Percentiles rank a stretch among this genome's conserved stretches.
Conservation (phyloP, 345 rosid species). For the Salix viminalis region DNA sequence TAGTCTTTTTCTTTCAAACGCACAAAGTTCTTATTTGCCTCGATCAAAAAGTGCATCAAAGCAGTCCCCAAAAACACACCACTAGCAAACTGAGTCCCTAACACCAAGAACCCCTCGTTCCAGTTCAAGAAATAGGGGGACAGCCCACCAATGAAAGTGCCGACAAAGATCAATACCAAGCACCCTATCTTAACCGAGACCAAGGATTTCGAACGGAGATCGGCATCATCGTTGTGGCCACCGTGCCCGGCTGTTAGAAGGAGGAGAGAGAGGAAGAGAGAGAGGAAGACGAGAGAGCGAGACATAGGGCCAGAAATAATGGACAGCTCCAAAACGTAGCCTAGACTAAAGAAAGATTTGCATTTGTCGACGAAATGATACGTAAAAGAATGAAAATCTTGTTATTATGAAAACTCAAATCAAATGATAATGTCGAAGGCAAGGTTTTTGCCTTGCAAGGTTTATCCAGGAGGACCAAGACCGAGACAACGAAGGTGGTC, state of each 20-base stretch:
- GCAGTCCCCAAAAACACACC: slow-evolving; percentile 88
- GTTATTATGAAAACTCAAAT: too few species aligned
- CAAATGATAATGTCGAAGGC: too few species aligned
- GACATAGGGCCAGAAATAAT: slow-evolving; percentile 22
- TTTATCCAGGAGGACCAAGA: too few species aligned
- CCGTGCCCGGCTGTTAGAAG: slow-evolving; percentile 50
- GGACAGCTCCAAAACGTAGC: too few species aligned
- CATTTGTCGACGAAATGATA: background rate
- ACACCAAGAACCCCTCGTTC: slow-evolving; percentile 68
- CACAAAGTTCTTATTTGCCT: slow-evolving; percentile 22
- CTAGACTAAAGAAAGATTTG: background rate
- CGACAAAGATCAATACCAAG: slow-evolving; percentile 51
- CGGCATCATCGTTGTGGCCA: slow-evolving; percentile 29
- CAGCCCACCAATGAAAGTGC: slow-evolving; percentile 66
- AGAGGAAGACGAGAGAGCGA: slow-evolving; percentile 37
- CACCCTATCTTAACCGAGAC: slow-evolving; percentile 61
- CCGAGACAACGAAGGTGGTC: too few species aligned
- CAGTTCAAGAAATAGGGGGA: slow-evolving; percentile 75
- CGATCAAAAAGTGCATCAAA: slow-evolving; percentile 77
- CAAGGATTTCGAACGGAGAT: slow-evolving; percentile 18
- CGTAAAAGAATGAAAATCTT: background rate
- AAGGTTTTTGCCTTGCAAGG: too few species aligned
- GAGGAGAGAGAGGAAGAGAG: slow-evolving; percentile 43
- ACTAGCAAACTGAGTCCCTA: slow-evolving; percentile 81
- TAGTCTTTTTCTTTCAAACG: slow-evolving; percentile 43